Conservation (phyloP, 106 monocot genomes). For the Allium sativum region DNA sequence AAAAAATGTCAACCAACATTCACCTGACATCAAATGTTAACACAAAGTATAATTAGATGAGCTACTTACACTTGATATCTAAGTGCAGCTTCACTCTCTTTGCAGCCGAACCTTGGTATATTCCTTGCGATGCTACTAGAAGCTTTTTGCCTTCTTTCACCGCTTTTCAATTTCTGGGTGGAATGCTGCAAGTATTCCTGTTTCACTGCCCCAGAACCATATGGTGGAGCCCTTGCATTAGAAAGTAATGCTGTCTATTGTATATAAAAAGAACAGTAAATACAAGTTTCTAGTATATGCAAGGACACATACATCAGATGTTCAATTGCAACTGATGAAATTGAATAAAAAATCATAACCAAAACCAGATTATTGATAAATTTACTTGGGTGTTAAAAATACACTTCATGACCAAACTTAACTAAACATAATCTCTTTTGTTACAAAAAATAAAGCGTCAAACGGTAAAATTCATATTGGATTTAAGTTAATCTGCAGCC, state of each 20-base stretch:
- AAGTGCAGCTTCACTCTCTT: conserved; percentile 60
- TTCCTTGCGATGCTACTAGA: conserved; percentile 14
- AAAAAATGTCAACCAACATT: conserved; percentile 19
- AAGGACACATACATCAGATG: no score
- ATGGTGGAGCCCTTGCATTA: conserved; percentile 18
- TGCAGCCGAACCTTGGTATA: conserved; percentile 22
- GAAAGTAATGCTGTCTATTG: conserved; percentile 17
- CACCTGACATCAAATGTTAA: background rate
- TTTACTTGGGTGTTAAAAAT: no score
- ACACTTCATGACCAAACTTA: no score
- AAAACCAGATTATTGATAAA: no score
- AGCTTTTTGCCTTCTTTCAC: conserved; percentile 1
- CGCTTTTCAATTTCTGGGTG: background rate
- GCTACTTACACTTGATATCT: conserved; percentile 71
- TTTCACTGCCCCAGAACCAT: background rate
- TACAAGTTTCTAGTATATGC: background rate
- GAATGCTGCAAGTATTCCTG: background rate
- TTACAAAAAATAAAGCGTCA: no score
- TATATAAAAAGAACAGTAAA: background rate
- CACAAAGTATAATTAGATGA: background rate
- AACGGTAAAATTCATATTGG: no score
- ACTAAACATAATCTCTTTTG: no score
- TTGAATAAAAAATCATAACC: no score
- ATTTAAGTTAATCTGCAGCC: no score
- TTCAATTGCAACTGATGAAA: no score